Base-by-base conservation (phyloP, 805 yeast genomes). In the Yarrowia hollandica region DNA sequence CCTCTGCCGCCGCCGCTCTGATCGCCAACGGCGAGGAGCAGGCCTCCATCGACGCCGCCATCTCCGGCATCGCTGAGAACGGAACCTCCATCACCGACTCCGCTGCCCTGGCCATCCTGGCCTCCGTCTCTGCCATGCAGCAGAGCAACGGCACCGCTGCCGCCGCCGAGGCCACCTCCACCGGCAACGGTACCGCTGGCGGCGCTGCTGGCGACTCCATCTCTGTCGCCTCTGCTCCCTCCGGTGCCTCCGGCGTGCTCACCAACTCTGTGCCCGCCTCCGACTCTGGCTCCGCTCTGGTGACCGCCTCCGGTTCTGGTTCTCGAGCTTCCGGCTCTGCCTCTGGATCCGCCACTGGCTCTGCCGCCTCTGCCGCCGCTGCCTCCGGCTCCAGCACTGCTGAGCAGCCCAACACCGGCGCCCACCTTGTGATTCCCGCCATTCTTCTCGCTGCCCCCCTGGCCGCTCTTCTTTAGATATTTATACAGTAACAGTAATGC, bases 251-350 rank as follows among this genome's bases (percentile, higher is more conserved):
- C 25, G 56, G 56, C 7, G 41, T 48, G 12, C 56, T 48, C 19
- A 33, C 56, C 41, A 48, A 48, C 41, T 48, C 56, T 16, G 56
- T 48, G 14, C 56, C 56, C 16, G 56, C 56, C 41, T 44, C 52
- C n/a, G 52, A 44, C 25, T 42, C 50, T 41, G 46, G 46, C 30
- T 41, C 46, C 15, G 46, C 46, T 16, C 46, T 41, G 31, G 46
- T 41, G 31, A 41, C 46, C 31, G 48, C 48, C 31, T 41, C 46
- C 31, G 46, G 46, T n/a, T 41, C 48, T 19, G 48, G 33, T 26
- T 25, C 48, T 15, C 14, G n/a, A 11, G 33, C 46, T 16, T 42
- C 50, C 14, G 50, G 50, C 21, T 26, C 50, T 10, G 50, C 50
- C 14, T 42, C 50, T 18, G 50, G 50, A 7, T 42, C 50, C 7